Conservation (phyloP, 140 eudicot genomes). For the Bidens hawaiensis region DNA sequence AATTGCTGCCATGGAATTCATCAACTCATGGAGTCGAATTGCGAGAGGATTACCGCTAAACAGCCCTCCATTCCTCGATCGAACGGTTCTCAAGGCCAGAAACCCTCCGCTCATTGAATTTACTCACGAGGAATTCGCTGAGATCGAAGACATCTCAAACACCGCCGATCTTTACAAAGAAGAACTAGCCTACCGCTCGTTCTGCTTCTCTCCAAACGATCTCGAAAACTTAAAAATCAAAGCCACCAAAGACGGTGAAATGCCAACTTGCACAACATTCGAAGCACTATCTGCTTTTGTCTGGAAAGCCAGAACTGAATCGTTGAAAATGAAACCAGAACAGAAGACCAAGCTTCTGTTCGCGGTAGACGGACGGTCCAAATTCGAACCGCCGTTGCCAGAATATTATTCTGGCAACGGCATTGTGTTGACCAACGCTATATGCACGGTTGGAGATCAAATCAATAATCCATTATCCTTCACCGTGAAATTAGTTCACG, state of each 20-base stretch:
- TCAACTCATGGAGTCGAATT: conserved; percentile 72
- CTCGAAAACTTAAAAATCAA: conserved; percentile 49
- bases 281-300: conserved; percentile 82
- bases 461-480: conserved; percentile 41
- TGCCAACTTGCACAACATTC: conserved; percentile 57
- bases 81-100: conserved; percentile 53
- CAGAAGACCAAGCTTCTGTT: conserved; percentile 75
- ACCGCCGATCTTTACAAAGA: conserved; percentile 57
- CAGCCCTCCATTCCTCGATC: conserved; percentile 62
- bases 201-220: conserved; percentile 54
- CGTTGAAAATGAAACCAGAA: conserved; percentile 60
- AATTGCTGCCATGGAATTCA: conserved; percentile 81
- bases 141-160: conserved; percentile 66
- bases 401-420: conserved; percentile 66
- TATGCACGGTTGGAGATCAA: conserved; percentile 55
- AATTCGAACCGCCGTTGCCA: conserved; percentile 61
- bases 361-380: conserved; percentile 77
- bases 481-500: conserved; percentile 55
- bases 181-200: conserved; percentile 54
- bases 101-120: conserved; percentile 65
- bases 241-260: conserved; percentile 43
- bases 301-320: conserved; percentile 63
- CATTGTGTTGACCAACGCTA: conserved; percentile 58
- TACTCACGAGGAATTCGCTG: conserved; percentile 58
- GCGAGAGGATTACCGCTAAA: conserved; percentile 62